Evolutionary conservation across 805 yeast genomes (phyloP).

Genomic region (Candida jianshihensis): DNA sequence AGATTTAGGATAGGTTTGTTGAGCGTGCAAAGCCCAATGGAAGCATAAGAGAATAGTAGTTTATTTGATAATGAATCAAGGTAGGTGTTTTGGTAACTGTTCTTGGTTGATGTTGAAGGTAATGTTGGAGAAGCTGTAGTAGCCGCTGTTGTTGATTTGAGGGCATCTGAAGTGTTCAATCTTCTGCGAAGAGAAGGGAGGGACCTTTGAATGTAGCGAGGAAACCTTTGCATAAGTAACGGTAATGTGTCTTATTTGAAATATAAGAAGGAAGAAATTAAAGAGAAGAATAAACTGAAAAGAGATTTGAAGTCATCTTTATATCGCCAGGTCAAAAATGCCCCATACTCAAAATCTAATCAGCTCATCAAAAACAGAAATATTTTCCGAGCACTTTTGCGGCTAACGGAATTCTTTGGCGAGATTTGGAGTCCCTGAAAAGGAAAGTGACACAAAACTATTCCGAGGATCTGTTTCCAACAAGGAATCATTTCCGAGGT

Average conservation of each 20-base stretch:
- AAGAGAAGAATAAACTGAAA: too few species aligned
- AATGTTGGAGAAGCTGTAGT: not conserved
- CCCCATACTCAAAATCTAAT: too few species aligned
- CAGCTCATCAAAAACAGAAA: too few species aligned
- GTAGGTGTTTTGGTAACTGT: constrained; percentile 22
- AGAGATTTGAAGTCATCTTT: too few species aligned
- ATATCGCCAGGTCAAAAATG: too few species aligned
- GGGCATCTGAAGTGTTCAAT: constrained; percentile 15
- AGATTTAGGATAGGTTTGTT: constrained; percentile 56
- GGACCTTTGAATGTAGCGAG: not conserved
- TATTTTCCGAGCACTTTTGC: too few species aligned
- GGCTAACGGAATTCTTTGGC: not conserved
- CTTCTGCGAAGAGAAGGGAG: constrained; percentile 6
- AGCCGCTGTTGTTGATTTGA: constrained; percentile 11
- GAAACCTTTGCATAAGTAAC: not conserved
- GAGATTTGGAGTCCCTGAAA: not conserved
- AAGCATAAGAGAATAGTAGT: constrained; percentile 56
- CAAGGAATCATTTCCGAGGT: not conserved
- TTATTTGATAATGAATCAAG: constrained; percentile 44
- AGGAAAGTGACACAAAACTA: not conserved
- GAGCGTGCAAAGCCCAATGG: constrained; percentile 64
- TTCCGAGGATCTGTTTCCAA: not conserved
- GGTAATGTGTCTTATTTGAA: too few species aligned
- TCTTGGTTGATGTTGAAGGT: not conserved
- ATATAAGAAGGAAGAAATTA: too few species aligned